Evolutionary conservation across 495 filamentous ascomycete species (phyloP), one percentile per base, ranked within the genome.

Genomic region (Tuber indicum): DNA sequence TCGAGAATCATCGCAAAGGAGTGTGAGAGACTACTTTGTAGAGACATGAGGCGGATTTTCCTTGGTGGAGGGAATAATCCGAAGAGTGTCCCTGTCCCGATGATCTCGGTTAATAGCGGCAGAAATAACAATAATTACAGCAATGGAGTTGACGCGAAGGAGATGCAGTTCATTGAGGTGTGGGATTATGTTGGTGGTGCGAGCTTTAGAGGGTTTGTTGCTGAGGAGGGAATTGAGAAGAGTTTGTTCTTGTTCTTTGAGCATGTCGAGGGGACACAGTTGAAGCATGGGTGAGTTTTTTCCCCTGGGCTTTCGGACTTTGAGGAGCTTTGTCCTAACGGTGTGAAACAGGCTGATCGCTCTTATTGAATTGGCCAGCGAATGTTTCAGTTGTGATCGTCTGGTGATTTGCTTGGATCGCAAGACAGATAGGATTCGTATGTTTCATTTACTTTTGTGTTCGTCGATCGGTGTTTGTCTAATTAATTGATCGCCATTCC

Each of bases 21-120:
- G 93, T 96, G 94, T 98, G 94, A 97, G 94, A 98, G 94, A 87
- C 94, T 98, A 89, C 96, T 98, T 89, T 98, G 94, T 88, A 92
- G 94, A 89, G 92, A 89, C 87, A 90, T 98, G 91, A 91, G 88
- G 85, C 86, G 90, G 86, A 92, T 92, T 87, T 96, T 98, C 90
- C 91, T 93, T 89, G 94, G 92, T 97, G 94, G 96, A 93, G 89
- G 91, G 92, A 90, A 90, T 86, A 81, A 85, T 85, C 84, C 84
- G 83, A 82, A 89, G 87, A 88, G 87, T 91, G 91, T 88, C 92
- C 93, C 88, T 85, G 85, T 85, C 89, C 90, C 91, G 89, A 89
- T 91, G 91, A 90, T 87, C 93, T 90, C 85, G 85, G 85, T 85
- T 84, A 83, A 84, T 75, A 80, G 80, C 71, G 82, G 79, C 39